These are phyloP conservation scores for Mycena olivaceomarginata DNA, from an alignment of 768 basidiomycete species.

Conservation along the genomic window DNA sequence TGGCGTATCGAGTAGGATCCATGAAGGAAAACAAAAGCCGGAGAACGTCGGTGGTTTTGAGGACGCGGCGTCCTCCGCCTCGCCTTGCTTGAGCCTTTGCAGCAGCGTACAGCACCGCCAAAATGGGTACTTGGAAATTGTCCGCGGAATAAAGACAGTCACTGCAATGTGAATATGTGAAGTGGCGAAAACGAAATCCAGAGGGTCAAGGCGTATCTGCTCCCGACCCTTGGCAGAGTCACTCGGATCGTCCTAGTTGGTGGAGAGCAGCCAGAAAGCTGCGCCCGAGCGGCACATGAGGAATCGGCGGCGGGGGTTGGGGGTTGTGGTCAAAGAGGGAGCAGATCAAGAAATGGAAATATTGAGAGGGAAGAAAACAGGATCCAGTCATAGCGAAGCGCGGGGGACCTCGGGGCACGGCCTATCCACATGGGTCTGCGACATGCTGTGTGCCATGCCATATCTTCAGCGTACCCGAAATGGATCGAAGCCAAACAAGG, in stretches of 20 bases:
- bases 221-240: not conserved
- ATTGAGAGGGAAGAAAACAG: not conserved
- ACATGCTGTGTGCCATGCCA: slow-evolving; percentile 25
- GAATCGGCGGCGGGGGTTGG: no score
- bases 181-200: not conserved
- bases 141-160: not conserved
- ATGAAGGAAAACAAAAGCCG: slow-evolving; percentile 1
- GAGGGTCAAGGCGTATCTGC: slow-evolving; percentile 10
- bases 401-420: slow-evolving; percentile 30
- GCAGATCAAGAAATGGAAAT: not conserved
- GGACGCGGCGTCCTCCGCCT: not conserved
- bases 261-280: not conserved
- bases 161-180: slow-evolving; percentile 35
- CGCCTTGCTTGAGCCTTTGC: slow-evolving; percentile 10
- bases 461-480: not conserved
- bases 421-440: slow-evolving; percentile 19
- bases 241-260: not conserved
- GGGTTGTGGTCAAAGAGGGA: not conserved
- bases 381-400: slow-evolving; percentile 25
- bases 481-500: not conserved
- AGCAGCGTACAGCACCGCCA: slow-evolving; percentile 5
- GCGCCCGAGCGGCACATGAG: not conserved
- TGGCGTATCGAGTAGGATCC: slow-evolving; percentile 22
- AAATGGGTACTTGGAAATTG: not conserved
- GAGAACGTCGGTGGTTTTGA: not conserved